These are phyloP conservation scores for Lantana camara DNA, from an alignment of 257 asterid species.

Conservation along the genomic window DNA sequence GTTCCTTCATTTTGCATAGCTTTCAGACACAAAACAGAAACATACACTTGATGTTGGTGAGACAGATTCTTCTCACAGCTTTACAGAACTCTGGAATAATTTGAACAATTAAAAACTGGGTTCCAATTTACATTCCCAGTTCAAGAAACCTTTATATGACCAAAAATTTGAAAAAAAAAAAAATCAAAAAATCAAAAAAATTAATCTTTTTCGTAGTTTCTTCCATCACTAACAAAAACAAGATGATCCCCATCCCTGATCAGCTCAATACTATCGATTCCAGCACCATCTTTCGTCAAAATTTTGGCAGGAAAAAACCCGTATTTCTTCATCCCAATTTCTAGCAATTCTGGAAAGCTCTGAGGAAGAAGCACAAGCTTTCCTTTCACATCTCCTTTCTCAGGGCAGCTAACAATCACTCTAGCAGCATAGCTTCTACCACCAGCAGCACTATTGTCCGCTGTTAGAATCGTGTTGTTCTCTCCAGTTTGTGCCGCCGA, in stretches of 20 bases:
- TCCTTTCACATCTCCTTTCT: slow-evolving; percentile 61
- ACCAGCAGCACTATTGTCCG: slow-evolving; percentile 24
- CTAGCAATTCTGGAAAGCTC: slow-evolving; percentile 55
- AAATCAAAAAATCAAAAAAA: neutral
- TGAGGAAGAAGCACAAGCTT: slow-evolving; percentile 64
- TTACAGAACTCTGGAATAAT: too few relatives aligned
- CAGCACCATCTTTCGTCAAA: slow-evolving; percentile 61
- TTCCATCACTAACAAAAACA: slow-evolving; percentile 45
- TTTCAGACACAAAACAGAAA: too few relatives aligned
- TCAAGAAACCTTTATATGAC: slow-evolving; percentile 18
- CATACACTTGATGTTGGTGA: too few relatives aligned
- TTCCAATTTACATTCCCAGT: slow-evolving; percentile 19
- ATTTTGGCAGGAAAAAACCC: slow-evolving; percentile 49
- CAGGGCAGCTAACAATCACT: slow-evolving; percentile 71
- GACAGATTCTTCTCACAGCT: too few relatives aligned
- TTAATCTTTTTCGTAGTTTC: slow-evolving; percentile 18
- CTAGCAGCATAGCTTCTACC: slow-evolving; percentile 40
- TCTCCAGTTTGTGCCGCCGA: slow-evolving; percentile 63
- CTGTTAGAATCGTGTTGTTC: slow-evolving; percentile 27
- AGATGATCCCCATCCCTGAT: slow-evolving; percentile 79
- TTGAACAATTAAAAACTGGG: neutral
- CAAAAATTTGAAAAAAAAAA: neutral
- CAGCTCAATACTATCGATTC: slow-evolving; percentile 59
- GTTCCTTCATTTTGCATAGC: too few relatives aligned
- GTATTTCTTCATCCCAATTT: slow-evolving; percentile 49